phyloP scores from a whole-genome alignment of 1,284 basidiomycete species.

The Pterula multifida region DNA sequence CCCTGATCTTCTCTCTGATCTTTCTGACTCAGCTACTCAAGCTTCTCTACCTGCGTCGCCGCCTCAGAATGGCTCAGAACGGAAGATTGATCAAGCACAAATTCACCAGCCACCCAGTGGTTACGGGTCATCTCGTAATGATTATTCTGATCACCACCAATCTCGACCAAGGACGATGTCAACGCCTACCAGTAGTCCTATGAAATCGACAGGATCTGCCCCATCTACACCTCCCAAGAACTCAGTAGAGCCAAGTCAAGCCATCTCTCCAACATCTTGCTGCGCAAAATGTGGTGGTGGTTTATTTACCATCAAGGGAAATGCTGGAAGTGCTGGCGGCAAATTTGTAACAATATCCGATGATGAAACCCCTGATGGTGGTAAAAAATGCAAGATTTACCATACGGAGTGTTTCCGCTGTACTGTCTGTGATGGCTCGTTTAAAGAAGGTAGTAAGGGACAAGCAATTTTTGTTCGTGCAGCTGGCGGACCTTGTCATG shows the following conservation, averaged over 20 bases:
- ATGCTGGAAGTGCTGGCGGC: slow-evolving; percentile 23
- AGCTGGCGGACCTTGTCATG: slow-evolving; percentile 55
- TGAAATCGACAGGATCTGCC: neutral
- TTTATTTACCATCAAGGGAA: slow-evolving; percentile 42
- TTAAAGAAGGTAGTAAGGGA: slow-evolving; percentile 47
- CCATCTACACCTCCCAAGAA: neutral
- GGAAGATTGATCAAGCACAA: slow-evolving; percentile 14
- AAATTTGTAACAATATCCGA: slow-evolving; percentile 56
- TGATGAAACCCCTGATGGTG: slow-evolving; percentile 21
- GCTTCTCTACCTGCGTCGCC: slow-evolving; percentile 49
- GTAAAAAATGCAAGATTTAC: slow-evolving; percentile 41
- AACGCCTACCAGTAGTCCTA: neutral
- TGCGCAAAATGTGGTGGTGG: slow-evolving; percentile 47
- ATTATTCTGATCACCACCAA: slow-evolving; percentile 14
- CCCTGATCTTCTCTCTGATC: slow-evolving; percentile 51
- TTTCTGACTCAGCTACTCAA: slow-evolving; percentile 42
- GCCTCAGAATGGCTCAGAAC: slow-evolving; percentile 18
- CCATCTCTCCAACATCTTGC: slow-evolving; percentile 16
- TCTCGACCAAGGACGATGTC: neutral
- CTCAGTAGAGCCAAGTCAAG: slow-evolving; percentile 9
- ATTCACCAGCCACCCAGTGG: neutral
- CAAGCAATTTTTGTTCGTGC: slow-evolving; percentile 57
- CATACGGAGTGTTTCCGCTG: slow-evolving; percentile 68
- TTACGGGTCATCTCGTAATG: slow-evolving; percentile 12
- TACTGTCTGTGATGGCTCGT: slow-evolving; percentile 45